Evolutionary conservation across 176 grass and related monocot genomes (phyloP).

Genomic region (Typha latifolia): DNA sequence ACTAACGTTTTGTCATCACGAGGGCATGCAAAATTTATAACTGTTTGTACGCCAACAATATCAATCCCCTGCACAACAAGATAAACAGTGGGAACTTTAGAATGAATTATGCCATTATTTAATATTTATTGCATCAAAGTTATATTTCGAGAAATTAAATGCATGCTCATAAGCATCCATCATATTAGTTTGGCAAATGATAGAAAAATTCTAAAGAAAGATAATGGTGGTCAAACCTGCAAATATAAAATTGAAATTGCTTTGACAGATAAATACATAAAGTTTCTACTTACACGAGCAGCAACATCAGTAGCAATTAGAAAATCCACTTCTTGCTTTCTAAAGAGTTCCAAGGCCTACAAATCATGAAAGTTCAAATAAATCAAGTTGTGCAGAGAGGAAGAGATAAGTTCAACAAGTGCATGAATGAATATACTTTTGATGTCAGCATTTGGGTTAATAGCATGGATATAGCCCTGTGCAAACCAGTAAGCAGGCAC

Average conservation of each 20-base stretch:
- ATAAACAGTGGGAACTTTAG: background rate
- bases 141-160: background rate
- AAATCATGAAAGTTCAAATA: background rate
- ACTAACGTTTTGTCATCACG: conserved; percentile 79
- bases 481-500: no score
- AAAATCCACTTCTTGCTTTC: conserved; percentile 84
- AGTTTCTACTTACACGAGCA: conserved; percentile 75
- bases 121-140: background rate
- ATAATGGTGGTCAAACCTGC: no score
- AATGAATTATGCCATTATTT: no score
- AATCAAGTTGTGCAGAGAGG: background rate
- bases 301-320: conserved; percentile 96
- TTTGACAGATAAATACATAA: background rate
- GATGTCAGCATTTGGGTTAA: no score
- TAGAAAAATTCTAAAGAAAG: no score
- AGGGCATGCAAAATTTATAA: conserved; percentile 94
- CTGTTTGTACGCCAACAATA: conserved; percentile 87
- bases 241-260: background rate
- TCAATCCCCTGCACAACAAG: conserved; percentile 67
- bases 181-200: no score
- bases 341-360: conserved; percentile 91
- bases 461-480: no score
- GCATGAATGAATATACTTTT: no score
- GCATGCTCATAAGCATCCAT: no score
- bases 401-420: background rate